phyloP scores from a whole-genome alignment of 805 yeast species.

The Saccharomycopsis sp. region DNA sequence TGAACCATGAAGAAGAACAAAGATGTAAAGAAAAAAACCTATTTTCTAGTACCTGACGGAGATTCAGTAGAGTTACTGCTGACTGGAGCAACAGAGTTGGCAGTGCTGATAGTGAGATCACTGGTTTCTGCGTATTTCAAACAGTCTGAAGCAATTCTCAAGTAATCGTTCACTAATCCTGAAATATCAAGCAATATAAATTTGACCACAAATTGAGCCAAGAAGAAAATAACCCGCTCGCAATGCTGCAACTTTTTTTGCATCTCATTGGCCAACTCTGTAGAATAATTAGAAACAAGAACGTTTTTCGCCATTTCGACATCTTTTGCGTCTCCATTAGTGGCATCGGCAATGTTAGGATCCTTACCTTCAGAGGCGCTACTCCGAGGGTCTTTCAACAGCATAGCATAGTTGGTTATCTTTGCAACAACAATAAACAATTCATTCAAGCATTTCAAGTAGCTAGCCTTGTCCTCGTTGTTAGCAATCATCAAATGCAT shows the following conservation, averaged over 20 bases:
- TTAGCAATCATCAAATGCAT: not conserved
- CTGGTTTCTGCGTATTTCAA: not conserved
- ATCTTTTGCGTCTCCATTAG: not conserved
- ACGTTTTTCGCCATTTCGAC: not conserved
- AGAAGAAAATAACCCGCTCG: conserved; percentile 5
- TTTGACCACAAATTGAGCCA: conserved; percentile 9
- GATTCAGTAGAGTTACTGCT: not conserved
- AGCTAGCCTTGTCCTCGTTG: conserved; percentile 8
- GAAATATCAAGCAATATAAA: conserved; percentile 14
- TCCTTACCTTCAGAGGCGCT: not conserved
- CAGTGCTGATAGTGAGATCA: not conserved
- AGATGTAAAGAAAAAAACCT: conserved; percentile 1
- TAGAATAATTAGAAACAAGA: not conserved
- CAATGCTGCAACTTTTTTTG: not conserved
- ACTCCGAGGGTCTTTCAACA: not conserved
- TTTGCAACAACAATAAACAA: conserved; percentile 12
- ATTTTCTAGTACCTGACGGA: not conserved
- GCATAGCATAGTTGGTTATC: conserved; percentile 15
- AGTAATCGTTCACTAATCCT: conserved; percentile 9
- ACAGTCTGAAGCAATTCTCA: conserved; percentile 2
- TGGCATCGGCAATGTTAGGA: not conserved
- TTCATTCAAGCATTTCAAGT: conserved; percentile 8
- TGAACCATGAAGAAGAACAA: conserved; percentile 4
- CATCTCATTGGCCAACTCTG: not conserved
- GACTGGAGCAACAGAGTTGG: not conserved